These are phyloP conservation scores for Melaleuca alternifolia DNA, from an alignment of 345 rosid species.

Conservation along the genomic window DNA sequence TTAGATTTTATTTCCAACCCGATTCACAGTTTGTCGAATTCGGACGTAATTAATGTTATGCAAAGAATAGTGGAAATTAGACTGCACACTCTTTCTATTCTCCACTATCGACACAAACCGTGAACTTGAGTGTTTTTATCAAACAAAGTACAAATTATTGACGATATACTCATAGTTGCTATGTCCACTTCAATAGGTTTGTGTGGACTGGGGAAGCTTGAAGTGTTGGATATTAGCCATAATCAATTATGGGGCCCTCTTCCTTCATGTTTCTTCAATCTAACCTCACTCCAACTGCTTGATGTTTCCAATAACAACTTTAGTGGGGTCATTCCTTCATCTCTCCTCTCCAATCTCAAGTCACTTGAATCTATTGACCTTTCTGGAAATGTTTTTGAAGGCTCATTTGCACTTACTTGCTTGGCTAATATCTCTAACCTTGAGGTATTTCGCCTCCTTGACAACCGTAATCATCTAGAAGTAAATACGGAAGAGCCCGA, in stretches of 20 bases:
- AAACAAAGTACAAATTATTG: background rate
- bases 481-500: no score
- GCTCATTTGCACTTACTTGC: background rate
- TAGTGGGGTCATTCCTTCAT: background rate
- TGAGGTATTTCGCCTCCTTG: background rate
- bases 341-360: background rate
- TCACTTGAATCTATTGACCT: background rate
- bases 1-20: no score
- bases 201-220: background rate
- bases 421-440: background rate
- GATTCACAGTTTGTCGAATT: no score
- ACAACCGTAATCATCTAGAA: background rate
- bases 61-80: no score
- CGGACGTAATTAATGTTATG: no score
- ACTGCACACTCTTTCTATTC: background rate
- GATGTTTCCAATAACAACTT: background rate
- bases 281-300: background rate
- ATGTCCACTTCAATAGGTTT: background rate
- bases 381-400: background rate
- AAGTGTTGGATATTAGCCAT: no score
- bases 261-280: background rate
- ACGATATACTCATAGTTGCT: background rate
- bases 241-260: background rate
- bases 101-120: no score
- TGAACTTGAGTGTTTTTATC: no score